Percentiles rank a stretch among this genome's conserved stretches.
These are phyloP conservation scores for Dryas drummondii DNA, from an alignment of 306 rosid genomes.

Conservation along the genomic window DNA sequence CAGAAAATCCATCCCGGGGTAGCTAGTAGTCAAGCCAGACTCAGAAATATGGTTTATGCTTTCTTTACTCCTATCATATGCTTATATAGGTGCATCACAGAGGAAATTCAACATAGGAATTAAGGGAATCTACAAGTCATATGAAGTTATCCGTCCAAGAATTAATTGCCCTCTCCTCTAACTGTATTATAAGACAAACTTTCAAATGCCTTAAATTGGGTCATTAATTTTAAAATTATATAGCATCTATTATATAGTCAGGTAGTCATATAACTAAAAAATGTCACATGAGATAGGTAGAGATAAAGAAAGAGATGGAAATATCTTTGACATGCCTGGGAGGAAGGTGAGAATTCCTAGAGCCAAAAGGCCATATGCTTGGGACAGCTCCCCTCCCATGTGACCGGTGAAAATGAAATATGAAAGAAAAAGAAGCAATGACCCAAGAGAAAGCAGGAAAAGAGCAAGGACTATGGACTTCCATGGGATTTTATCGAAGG, in stretches of 20 bases:
- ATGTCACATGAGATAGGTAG: conserved; percentile 3
- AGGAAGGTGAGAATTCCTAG: conserved; percentile 87
- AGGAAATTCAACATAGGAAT: background rate
- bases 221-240: background rate
- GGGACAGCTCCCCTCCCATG: conserved; percentile 91
- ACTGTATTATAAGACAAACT: background rate
- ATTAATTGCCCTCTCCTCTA: background rate
- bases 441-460: too few species aligned
- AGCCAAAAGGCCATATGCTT: conserved; percentile 86
- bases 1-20: background rate
- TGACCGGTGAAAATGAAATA: conserved; percentile 85
- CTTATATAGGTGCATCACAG: background rate
- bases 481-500: conserved; percentile 88
- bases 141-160: background rate
- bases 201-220: background rate
- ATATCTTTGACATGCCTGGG: conserved; percentile 58
- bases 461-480: conserved; percentile 53
- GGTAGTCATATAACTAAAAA: background rate
- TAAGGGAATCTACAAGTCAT: background rate
- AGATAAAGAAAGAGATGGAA: background rate
- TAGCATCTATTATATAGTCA: background rate
- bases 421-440: conserved; percentile 68
- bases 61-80: background rate
- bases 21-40: background rate
- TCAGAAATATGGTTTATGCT: background rate